Base-by-base conservation (phyloP, 1,139 yeast species). In the Williopsis jadinii region DNA sequence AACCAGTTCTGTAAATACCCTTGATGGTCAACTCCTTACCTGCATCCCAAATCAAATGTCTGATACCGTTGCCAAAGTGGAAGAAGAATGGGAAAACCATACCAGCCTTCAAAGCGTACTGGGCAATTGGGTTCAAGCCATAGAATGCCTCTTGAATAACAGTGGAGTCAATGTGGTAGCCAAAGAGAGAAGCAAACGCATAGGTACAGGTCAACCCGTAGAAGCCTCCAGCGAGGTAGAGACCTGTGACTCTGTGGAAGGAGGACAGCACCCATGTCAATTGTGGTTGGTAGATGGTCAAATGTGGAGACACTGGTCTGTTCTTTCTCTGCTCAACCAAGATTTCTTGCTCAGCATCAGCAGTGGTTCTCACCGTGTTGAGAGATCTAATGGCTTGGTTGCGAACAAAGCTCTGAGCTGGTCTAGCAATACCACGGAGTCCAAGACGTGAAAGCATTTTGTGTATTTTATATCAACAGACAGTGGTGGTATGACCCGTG, bases 1-100 rank as follows among this genome's bases (percentile, higher is more conserved):
- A 87, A 50, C 97, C 97, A 37, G 97, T 88, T 68, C 84, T 77
- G 76, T 84, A 84, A 47, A 94, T 97, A 54, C 95, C 97, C 61
- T 81, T 77, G 53, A 85, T 58, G 49, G 88, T 74, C 62, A 90
- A 75, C 63, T 83, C 86, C 54, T 68, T 71, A 60, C 95, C 95
- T 42, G 79, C 63, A 64, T 92, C 97, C 97, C 97, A 92, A 44
- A 86, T 60, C 67, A 90, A 70, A 64, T 92, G 98, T 75, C 98
- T 85, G 49, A 90, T 50, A 56, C 97, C 97, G 64, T 90, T 88
- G 62, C 72, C 76, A 39, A 74, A 61, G 65, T 92, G 98, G 81
- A 75, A 88, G 36, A 84, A 84, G 64, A 92, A 88, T 52, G 97
- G 92, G 67, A 77, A 75, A 5, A 95, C 79, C 57, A 83, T 77